Base-by-base conservation (phyloP, 352 stramenopile species). In the Phytophthora constricta region DNA sequence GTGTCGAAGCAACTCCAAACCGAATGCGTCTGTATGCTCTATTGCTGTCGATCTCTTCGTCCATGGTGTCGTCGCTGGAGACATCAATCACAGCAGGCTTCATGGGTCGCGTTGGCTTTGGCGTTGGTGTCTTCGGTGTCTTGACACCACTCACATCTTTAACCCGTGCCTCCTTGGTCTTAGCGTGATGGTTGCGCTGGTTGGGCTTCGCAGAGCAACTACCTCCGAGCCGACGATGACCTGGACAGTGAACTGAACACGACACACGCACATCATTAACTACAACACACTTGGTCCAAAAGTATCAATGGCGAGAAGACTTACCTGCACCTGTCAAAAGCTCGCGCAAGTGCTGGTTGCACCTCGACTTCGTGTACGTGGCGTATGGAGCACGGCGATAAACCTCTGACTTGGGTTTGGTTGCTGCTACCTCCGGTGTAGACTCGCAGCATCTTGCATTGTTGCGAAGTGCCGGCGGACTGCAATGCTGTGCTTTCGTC, bases 311-410 rank as follows among this genome's bases (percentile, higher is more conserved):
- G n/a, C n/a, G n/a, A n/a, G n/a, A n/a, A n/a, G n/a, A n/a, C n/a
- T n/a, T n/a, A n/a, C n/a, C n/a, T n/a, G n/a, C n/a, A 58, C 62
- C 50, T 47, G 31, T 39, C 16, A 72, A 1, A 10, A 64, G 52
- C 1, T 72, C 51, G 11, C 5, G 45, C 27, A 68, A 41, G 31
- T 72, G 58, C 9, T 55, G 22, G 22, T 39, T 19, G 17, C 50
- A 72, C 0, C 14, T 37, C 17, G 56, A 55, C 5, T 9, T 49
- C 16, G 19, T 23, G 31, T 5, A 14, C 39, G 39, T 14, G 13
- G 1, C 11, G 42, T 42, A n/a, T 48, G 26, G 47, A 19, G 25
- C 7, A 22, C 25, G 13, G 25, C 16, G 43, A 19, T 17, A 37
- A 20, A 7, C 9, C n/a, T 20, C 45, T 45, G 48, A 5, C 27